Percentiles rank a stretch among this genome's conserved stretches.
phyloP scores from a whole-genome alignment of 352 stramenopile species.

The Pythium diclinum region DNA sequence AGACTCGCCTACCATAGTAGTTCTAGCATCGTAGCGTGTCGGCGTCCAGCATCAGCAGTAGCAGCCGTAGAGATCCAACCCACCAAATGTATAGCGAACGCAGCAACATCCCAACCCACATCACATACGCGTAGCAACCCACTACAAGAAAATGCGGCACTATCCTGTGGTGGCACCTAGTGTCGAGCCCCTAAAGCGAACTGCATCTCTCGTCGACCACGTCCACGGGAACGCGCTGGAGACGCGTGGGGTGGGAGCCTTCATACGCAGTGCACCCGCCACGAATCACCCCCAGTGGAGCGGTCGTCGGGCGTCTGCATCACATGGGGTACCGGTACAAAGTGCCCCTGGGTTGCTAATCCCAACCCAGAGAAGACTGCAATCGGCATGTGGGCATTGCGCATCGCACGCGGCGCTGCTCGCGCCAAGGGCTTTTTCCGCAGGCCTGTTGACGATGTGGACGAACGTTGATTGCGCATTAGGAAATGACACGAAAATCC shows the following conservation, averaged over 20 bases:
- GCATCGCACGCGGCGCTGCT: background rate
- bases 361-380: background rate
- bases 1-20: background rate
- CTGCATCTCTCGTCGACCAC: too few species aligned
- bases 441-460: background rate
- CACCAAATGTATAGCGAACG: background rate
- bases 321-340: background rate
- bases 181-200: too few species aligned
- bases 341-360: background rate
- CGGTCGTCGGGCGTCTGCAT: too few species aligned
- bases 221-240: too few species aligned
- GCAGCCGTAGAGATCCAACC: background rate
- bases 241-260: too few species aligned
- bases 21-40: background rate
- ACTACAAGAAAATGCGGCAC: background rate
- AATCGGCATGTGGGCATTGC: constrained; percentile 7
- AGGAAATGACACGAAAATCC: background rate
- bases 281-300: too few species aligned
- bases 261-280: too few species aligned
- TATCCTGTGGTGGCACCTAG: background rate
- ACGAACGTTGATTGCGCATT: constrained; percentile 27
- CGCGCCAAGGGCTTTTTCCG: constrained; percentile 20
- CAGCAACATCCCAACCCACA: background rate
- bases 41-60: background rate
- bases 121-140: background rate